Base-by-base conservation (phyloP, 768 basidiomycete genomes). In the Clathrus columnatus region DNA sequence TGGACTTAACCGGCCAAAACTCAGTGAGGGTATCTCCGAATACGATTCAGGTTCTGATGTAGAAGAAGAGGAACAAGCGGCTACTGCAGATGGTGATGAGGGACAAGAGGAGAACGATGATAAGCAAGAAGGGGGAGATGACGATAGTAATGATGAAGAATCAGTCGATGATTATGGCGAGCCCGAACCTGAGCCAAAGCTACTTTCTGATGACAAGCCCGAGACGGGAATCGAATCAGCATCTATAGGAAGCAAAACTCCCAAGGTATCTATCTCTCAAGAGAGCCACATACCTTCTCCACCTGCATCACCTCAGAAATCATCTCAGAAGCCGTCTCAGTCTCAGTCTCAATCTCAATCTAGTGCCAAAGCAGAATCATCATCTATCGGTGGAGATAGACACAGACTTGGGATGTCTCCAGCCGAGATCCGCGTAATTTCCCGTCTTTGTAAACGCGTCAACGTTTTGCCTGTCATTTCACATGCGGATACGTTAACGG, bases 401-500 rank as follows among this genome's bases (percentile, higher is more conserved):
- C 42, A 30, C 10, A 68, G 74, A 16, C 63, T 85, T 46, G 78
- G 81, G 18, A 83, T 92, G 81, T 82, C 84, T 28, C 85, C 85
- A 48, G 77, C 82, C 23, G 88, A 92, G 65, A 77, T 92, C 60
- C 80, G 81, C 50, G 86, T 91, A 61, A 84, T 93, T 61, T 78
- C 79, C 41, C 79, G 91, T 50, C 77, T 93, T 32, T 77, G 86
- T 20, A 75, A 76, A 20, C 83, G 89, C 55, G 77, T 79, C 57
- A 92, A 93, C 63, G 78, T 93, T 18, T 78, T 93, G 50, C 91
- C 91, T 47, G 80, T 92, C 51, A 78, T 93, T 60, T 85, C 85
- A 14, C 84, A 74, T 57, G 76, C 89, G 2, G 91, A 93, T 68
- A 88, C 87, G 36, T 74, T 93, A 58, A 92, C 91, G 32, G 85